Base-by-base conservation (phyloP, 169 alveolate species). In the Plasmodium falciparum region DNA sequence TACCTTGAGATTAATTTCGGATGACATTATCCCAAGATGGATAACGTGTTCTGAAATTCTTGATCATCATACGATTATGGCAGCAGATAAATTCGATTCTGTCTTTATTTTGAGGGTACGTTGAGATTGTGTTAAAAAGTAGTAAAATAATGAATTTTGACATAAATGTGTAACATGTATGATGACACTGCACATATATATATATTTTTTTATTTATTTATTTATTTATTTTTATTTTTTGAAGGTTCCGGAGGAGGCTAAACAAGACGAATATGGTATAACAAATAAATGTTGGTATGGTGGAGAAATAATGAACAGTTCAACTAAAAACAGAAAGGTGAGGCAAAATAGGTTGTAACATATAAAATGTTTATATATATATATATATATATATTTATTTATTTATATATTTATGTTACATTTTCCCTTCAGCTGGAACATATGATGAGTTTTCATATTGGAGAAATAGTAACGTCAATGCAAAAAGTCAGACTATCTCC, bases 391-490 rank as follows among this genome's bases (percentile, higher is more conserved):
- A 29, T 50, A 22, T 45, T 15, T 58, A 15, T 12, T 22, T 17
- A 5, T 20, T 3, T 65, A 17, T 49, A 12, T 20, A 5, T 73
- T 17, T 39, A 12, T 11, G 56, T 54, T 65, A 65, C 12, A 33
- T 52, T 15, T 58, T 69, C 83, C 70, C 96, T 93, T 24, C 90
- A 95, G 85, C 95, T 98, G 61, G 97, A 97, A 72, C 99, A 99
- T 62, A 86, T 86, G 47, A 86, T 86, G 92, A 86, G 88, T 88
- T 98, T 98, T 93, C 99, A 98, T 95, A 95, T 97, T 39, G 99
- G 99, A n/a, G 99, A 99, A 88, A 95, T 97, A 8, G 97, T 98
- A 0, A 98, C 99, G 8, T 96, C 99, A 47, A 78, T 98, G 20
- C 96, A 96, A 88, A 98, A 97, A 83, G 96, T 97, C 29, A 88